These are phyloP conservation scores for Hericium coralloides DNA, from an alignment of 768 basidiomycete genomes.

Conservation along the genomic window DNA sequence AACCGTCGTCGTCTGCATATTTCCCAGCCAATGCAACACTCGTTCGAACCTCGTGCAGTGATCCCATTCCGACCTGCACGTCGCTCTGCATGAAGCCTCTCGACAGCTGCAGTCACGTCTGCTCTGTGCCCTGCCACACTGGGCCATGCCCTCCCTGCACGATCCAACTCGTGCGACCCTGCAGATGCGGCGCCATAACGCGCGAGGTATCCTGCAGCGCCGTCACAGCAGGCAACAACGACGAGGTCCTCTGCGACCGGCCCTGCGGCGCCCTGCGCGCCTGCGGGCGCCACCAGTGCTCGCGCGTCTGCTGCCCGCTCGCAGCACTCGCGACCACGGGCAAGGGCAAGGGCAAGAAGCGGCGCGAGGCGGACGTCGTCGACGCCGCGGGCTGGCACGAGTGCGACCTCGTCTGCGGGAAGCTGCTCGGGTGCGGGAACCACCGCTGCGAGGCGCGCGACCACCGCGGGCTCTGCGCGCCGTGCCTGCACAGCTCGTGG, in stretches of 20 bases:
- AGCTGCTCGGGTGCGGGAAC: constrained; percentile 62
- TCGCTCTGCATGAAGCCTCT: constrained; percentile 59
- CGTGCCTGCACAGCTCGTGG: constrained; percentile 83
- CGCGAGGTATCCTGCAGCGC: constrained; percentile 45
- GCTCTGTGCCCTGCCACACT: constrained; percentile 60
- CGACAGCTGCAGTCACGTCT: constrained; percentile 64
- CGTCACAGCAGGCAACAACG: constrained; percentile 25
- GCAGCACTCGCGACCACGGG: constrained; percentile 47
- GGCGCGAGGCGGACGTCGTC: constrained; percentile 33
- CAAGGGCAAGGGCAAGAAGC: constrained; percentile 46
- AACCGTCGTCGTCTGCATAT: constrained; percentile 24
- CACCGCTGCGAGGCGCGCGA: constrained; percentile 75
- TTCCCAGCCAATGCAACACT: constrained; percentile 33
- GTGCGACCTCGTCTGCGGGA: constrained; percentile 77
- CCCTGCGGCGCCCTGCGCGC: constrained; percentile 69
- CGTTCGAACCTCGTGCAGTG: constrained; percentile 42
- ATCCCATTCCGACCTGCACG: constrained; percentile 74
- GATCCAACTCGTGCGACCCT: constrained; percentile 62
- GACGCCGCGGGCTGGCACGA: constrained; percentile 68
- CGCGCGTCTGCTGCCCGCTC: constrained; percentile 82
- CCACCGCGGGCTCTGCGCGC: constrained; percentile 73
- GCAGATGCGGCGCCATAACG: constrained; percentile 76
- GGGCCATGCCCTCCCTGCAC: constrained; percentile 77
- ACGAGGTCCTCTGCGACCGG: constrained; percentile 70
- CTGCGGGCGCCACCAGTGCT: constrained; percentile 85